Base-by-base conservation (phyloP, 345 rosid species). In the Eucalyptus pumila region DNA sequence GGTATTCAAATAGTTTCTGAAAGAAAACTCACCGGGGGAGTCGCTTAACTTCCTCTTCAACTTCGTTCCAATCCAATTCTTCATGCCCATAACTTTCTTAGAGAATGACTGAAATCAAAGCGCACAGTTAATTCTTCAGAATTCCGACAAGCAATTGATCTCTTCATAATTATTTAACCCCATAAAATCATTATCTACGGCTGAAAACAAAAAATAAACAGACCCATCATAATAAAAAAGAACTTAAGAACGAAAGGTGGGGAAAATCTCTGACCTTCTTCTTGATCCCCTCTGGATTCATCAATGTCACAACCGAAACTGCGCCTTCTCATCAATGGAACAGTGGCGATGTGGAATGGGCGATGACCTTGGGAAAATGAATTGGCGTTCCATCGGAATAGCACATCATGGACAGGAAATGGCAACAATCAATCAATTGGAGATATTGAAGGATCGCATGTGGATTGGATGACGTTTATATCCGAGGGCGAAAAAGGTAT, bases 231-330 rank as follows among this genome's bases (percentile, higher is more conserved):
- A 11, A 27, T 6, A 23, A 58, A 76, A 62, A 87, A 32, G 47
- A 85, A 50, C 3, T n/a, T 49, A 23, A 54, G 32, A 67, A 49
- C 15, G 90, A 42, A 16, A 65, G 85, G 81, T 7, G 30, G 85
- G 52, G 30, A 21, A 60, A 83, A 3, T 14, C 32, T 12, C 14
- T 60, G 32, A 88, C 58, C 52, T 30, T 44, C 51, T 94, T 93
- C 90, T 90, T 92, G 89, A 87, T 87, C 87, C 69, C 89, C 80
- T 90, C 93, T 90, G 90, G 94, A 90, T 92, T 92, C 92, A 76
- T 90, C 32, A 89, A 72, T 50, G 92, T 89, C 93, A 87, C 89
- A 69, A 87, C 91, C 69, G 86, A 26, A 62, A 34, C 87, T 50
- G 44, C 62, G 86, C 34, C 76, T 72, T 87, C 49, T 91, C 92